Conservation (phyloP, 768 basidiomycete species). For the Suillus ampliporus region DNA sequence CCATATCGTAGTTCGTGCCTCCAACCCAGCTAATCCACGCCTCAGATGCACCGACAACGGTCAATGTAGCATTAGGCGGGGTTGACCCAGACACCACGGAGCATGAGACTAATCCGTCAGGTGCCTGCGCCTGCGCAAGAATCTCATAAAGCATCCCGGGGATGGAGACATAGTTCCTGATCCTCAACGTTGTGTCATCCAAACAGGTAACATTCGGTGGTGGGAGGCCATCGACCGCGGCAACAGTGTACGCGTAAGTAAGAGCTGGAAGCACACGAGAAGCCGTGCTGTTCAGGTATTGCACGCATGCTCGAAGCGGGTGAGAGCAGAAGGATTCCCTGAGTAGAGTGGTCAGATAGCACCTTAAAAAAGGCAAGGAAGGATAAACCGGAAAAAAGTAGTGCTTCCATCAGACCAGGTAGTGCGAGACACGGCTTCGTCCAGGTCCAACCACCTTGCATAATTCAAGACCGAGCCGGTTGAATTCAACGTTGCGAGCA, state of each 20-base stretch:
- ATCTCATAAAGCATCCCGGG: conserved; percentile 79
- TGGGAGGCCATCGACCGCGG: conserved; percentile 53
- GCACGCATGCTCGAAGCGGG: conserved; percentile 63
- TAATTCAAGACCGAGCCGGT: conserved; percentile 48
- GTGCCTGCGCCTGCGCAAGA: conserved; percentile 51
- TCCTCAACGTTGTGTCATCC: conserved; percentile 56
- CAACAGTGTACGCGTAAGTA: conserved; percentile 53
- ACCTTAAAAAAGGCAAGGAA: background rate
- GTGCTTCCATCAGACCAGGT: conserved; percentile 61
- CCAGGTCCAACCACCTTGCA: conserved; percentile 72
- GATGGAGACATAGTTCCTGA: conserved; percentile 52
- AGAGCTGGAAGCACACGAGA: conserved; percentile 43
- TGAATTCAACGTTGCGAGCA: conserved; percentile 54
- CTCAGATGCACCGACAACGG: conserved; percentile 51
- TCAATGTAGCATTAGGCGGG: conserved; percentile 53
- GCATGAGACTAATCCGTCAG: conserved; percentile 41
- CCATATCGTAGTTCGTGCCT: conserved; percentile 70
- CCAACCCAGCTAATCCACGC: conserved; percentile 77
- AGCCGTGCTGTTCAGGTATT: conserved; percentile 52
- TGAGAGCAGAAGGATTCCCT: conserved; percentile 72
- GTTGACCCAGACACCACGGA: conserved; percentile 27
- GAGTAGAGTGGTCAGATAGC: conserved; percentile 10
- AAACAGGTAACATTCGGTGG: conserved; percentile 66
- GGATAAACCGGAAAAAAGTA: conserved; percentile 54
- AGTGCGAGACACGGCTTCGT: conserved; percentile 60